Percentiles rank a stretch among this genome's conserved stretches.
These are phyloP conservation scores for Yamadazyma triangularis DNA, from an alignment of 1,139 yeast species.

Conservation along the genomic window DNA sequence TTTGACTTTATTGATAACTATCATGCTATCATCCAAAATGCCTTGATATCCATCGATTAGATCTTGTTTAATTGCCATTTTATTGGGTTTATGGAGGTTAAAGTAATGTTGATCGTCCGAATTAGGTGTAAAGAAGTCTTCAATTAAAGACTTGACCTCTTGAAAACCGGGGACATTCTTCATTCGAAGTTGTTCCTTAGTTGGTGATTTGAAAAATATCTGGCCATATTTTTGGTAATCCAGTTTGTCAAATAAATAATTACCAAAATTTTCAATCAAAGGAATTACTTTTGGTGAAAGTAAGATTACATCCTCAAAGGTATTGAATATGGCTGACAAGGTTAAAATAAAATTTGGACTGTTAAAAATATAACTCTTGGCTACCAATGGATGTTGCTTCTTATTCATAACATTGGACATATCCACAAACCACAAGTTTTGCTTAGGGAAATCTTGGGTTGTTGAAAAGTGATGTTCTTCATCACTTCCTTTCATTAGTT, in stretches of 20 bases:
- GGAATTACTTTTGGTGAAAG: slow-evolving; percentile 26
- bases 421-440: slow-evolving; percentile 27
- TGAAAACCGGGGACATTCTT: slow-evolving; percentile 25
- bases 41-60: slow-evolving; percentile 20
- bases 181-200: slow-evolving; percentile 16
- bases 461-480: slow-evolving; percentile 6
- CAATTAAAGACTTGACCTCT: slow-evolving; percentile 26
- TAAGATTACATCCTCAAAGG: slow-evolving; percentile 28
- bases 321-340: slow-evolving; percentile 25
- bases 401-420: slow-evolving; percentile 13
- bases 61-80: slow-evolving; percentile 14
- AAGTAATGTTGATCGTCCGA: slow-evolving; percentile 18
- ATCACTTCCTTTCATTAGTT: slow-evolving; percentile 1
- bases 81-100: slow-evolving; percentile 10
- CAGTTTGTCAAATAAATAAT: slow-evolving; percentile 14
- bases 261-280: slow-evolving; percentile 14
- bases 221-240: slow-evolving; percentile 21
- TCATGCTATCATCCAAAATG: slow-evolving; percentile 25
- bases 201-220: slow-evolving; percentile 25
- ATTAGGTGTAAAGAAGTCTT: slow-evolving; percentile 19
- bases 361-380: slow-evolving; percentile 9
- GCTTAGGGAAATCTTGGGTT: slow-evolving; percentile 18
- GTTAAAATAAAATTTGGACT: slow-evolving; percentile 17
- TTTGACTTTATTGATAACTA: slow-evolving; percentile 25
- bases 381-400: slow-evolving; percentile 12